Percentiles rank a stretch among this genome's conserved stretches.
phyloP scores from a whole-genome alignment of 1,139 yeast genomes.

The Pichia sp. region DNA sequence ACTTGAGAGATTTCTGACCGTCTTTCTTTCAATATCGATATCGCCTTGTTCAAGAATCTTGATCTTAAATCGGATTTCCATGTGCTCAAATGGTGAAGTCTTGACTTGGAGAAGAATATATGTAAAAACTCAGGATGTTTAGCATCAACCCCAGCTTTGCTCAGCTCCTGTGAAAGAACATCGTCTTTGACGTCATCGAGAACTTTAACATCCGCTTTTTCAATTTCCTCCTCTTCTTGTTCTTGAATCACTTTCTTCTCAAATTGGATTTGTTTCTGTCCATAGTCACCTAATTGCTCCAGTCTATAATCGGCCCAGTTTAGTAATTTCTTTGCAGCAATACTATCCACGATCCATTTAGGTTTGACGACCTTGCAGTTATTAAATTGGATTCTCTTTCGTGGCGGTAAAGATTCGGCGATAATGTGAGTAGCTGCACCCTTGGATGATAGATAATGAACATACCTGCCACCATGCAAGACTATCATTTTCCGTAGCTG shows the following conservation, averaged over 20 bases:
- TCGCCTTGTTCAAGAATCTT: constrained; percentile 49
- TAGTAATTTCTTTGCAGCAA: constrained; percentile 44
- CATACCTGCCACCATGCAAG: constrained; percentile 75
- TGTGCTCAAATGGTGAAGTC: constrained; percentile 83
- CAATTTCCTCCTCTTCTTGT: constrained; percentile 14
- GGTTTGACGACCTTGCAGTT: constrained; percentile 79
- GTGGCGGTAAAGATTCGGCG: constrained; percentile 75
- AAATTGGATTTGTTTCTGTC: constrained; percentile 13
- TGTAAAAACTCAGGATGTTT: constrained; percentile 73
- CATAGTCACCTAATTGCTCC: constrained; percentile 17
- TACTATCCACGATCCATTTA: constrained; percentile 73
- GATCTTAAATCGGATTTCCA: constrained; percentile 81
- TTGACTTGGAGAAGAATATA: constrained; percentile 72
- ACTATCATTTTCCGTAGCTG: constrained; percentile 72
- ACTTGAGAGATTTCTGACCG: neutral
- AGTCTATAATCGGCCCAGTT: constrained; percentile 73
- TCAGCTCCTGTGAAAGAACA: constrained; percentile 13
- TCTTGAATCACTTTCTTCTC: constrained; percentile 2
- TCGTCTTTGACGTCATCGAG: constrained; percentile 12
- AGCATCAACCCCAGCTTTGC: constrained; percentile 47
- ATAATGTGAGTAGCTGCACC: constrained; percentile 80
- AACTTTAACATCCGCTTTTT: constrained; percentile 16
- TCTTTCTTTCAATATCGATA: constrained; percentile 25
- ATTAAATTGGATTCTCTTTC: constrained; percentile 63
- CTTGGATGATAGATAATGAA: constrained; percentile 67